Evolutionary conservation across 129 eudicot species (phyloP).

Genomic region (Escallonia rubra): DNA sequence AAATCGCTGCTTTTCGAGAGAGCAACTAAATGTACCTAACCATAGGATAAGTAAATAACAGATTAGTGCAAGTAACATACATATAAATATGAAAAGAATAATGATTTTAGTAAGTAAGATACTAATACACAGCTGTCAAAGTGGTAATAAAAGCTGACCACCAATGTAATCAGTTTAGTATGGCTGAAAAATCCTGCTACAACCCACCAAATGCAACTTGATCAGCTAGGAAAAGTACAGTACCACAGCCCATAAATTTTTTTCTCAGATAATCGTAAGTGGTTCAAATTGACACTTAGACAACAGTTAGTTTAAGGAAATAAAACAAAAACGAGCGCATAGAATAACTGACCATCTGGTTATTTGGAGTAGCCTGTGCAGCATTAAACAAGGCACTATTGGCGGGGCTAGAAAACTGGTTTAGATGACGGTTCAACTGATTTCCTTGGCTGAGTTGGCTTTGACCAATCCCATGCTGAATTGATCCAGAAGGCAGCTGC

Average conservation of each 20-base stretch:
- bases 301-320: neutral
- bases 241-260: neutral
- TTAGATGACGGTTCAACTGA: slow-evolving; percentile 84
- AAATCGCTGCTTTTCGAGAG: neutral
- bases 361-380: slow-evolving; percentile 78
- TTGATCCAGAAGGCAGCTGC: slow-evolving; percentile 70
- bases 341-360: slow-evolving; percentile 68
- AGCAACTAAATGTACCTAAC: too few species aligned
- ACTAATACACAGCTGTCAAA: too few species aligned
- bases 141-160: too few species aligned
- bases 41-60: too few species aligned
- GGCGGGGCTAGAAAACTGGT: slow-evolving; percentile 81
- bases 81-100: too few species aligned
- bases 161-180: neutral
- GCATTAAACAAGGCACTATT: slow-evolving; percentile 87
- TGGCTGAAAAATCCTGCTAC: neutral
- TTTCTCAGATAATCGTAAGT: neutral
- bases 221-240: neutral
- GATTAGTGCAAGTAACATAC: too few species aligned
- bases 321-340: neutral
- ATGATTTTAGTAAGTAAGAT: too few species aligned
- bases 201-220: neutral
- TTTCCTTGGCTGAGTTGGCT: slow-evolving; percentile 83
- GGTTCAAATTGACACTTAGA: neutral
- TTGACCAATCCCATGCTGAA: slow-evolving; percentile 77